Evolutionary conservation across 2,329 filamentous ascomycete species (phyloP), one percentile per base, ranked within the genome.

Genomic region (Aspergillus sp.): DNA sequence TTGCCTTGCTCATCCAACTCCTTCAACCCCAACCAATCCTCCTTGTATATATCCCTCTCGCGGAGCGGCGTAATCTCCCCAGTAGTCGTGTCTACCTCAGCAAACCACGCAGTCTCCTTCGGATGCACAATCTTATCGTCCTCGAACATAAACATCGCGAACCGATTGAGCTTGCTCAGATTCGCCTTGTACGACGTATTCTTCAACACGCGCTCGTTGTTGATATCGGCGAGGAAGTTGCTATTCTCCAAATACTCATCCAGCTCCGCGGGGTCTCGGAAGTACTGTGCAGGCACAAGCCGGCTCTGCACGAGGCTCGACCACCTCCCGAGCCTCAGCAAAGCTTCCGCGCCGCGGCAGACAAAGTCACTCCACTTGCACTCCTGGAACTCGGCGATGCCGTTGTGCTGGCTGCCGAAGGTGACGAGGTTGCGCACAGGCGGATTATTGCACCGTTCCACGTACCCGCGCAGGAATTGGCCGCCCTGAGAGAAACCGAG

Each of bases 401-500:
- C 95, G 76, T 94, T 95, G 80, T 97, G 93, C 80, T 96, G 93
- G 72, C 88, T 90, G 65, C 93, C 93, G 71, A 95, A 96, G 1
- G 93, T 97, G 65, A 97, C 85, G 43, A 97, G 85, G 74, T 87
- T 93, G 67, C 87, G 85, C 13, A 97, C 86, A 4, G 87, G 88
- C 0, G 92, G 89, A 38, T 71, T 72, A 76, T 93, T 95, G 83
- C 95, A 99, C 48, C 92, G 86, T 83, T 99, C 89, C 66, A 97
- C 83, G 75, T 96, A 93, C 25, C 85, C 95, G 62, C 95, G 89
- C n/a, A 99, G 85, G 81, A 99, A 97, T 76, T 97, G 92, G 1
- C 95, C 95, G 65, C 95, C 95, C 78, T 99, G 95, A 15, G 91
- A 95, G 82, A 99, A 97, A 30, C 95, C 95, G 41, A 99, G 81